Base-by-base conservation (phyloP, 106 monocot species). In the Apostasia shenzhenica region DNA sequence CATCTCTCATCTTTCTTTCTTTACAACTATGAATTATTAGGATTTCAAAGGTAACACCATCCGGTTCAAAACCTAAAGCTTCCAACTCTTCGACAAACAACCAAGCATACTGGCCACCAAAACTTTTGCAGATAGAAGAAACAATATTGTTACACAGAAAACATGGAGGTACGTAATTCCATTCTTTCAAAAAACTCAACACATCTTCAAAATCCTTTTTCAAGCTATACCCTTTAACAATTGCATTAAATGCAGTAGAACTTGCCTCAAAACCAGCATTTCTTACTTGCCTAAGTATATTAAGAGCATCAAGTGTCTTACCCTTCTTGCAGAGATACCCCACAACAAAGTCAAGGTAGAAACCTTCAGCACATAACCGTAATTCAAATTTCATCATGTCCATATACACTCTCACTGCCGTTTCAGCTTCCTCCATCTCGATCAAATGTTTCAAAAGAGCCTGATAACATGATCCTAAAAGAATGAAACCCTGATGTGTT, bases 141-240 rank as follows among this genome's bases (percentile, higher is more conserved):
- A 84, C 11, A 5, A 93, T 79, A 70, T 78, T 85, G 55, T 90
- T 90, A 73, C 93, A 83, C 58, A 84, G 40, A 61, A 8, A 13
- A 63, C 70, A 52, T 67, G 81, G 57, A 47, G 90, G 93, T 3
- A 81, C 42, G 54, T 81, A 65, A 4, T 75, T 62, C 92, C 89
- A 90, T 46, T 88, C 80, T 72, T 81, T 73, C 69, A 99, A 63
- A 73, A 99, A 88, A 5, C 77, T 80, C 49, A 83, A 14, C 41
- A 82, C 69, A 78, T 88, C 90, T 41, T 79, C 79, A 57, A 81
- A 84, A 69, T 99, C 90, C 14, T 76, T 86, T 54, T 97, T 87
- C 52, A 12, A 65, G 46, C 85, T 77, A 55, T 81, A 92, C 7
- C 72, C 89, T 64, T 87, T 75, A 63, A 77, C 72, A 59, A 92